These are phyloP conservation scores for Diplocarpon rosae DNA, from an alignment of 2,329 filamentous ascomycete genomes.

Conservation along the genomic window DNA sequence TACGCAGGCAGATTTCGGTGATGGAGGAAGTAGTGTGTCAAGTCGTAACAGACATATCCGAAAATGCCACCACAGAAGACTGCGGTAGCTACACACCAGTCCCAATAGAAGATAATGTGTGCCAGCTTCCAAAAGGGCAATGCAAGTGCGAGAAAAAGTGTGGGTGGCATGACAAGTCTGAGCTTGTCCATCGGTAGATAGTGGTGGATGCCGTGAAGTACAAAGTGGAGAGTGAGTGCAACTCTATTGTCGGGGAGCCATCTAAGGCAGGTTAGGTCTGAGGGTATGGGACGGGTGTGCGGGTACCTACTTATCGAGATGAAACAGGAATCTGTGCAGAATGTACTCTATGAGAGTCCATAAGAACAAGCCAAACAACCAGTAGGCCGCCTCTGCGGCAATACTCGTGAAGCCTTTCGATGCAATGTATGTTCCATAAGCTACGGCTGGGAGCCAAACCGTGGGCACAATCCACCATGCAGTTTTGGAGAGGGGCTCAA, in stretches of 20 bases:
- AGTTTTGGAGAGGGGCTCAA: conserved; percentile 94
- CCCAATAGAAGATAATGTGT: conserved; percentile 67
- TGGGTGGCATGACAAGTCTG: conserved; percentile 91
- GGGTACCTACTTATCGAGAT: conserved; percentile 70
- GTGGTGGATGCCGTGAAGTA: conserved; percentile 94
- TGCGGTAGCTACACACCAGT: conserved; percentile 71
- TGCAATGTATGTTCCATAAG: conserved; percentile 61
- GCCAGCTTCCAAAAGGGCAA: conserved; percentile 88
- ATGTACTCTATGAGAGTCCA: conserved; percentile 90
- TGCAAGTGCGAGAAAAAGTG: conserved; percentile 73
- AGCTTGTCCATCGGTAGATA: conserved; percentile 99
- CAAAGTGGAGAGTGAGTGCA: conserved; percentile 78
- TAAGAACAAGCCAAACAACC: conserved; percentile 57
- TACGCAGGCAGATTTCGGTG: conserved; percentile 84
- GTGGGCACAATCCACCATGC: conserved; percentile 85
- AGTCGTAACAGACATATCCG: conserved; percentile 90
- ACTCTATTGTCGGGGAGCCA: conserved; percentile 85
- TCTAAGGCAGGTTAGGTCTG: conserved; percentile 36
- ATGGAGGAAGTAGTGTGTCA: conserved; percentile 98
- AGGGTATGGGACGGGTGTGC: not conserved
- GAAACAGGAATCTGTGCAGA: conserved; percentile 85
- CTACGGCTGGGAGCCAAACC: conserved; percentile 72
- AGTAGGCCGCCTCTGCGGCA: conserved; percentile 47
- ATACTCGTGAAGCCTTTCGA: conserved; percentile 45
- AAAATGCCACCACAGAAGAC: conserved; percentile 87